Percentiles rank a stretch among this genome's conserved stretches.
Evolutionary conservation across 2,329 filamentous ascomycete genomes (phyloP).

Genomic region (Neofusicoccum laricinum): DNA sequence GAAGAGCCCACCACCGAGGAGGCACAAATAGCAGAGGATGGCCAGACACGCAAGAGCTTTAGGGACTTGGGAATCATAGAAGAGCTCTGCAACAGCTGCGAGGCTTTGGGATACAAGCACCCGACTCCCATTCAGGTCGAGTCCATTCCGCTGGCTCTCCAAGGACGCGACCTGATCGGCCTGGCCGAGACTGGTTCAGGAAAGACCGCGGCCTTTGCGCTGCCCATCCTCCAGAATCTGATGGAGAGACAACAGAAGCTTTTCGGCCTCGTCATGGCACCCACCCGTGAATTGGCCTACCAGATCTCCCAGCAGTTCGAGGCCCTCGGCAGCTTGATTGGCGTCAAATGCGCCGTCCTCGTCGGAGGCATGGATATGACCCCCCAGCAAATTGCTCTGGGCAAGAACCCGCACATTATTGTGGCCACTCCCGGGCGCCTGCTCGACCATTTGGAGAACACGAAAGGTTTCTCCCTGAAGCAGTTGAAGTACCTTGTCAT

Average conservation of each 20-base stretch:
- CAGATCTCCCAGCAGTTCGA: slow-evolving; percentile 90
- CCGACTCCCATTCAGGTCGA: slow-evolving; percentile 88
- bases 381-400: slow-evolving; percentile 81
- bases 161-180: slow-evolving; percentile 84
- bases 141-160: slow-evolving; percentile 76
- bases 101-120: slow-evolving; percentile 73
- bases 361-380: slow-evolving; percentile 97
- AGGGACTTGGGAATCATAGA: slow-evolving; percentile 77
- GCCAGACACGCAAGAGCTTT: slow-evolving; percentile 57
- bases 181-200: slow-evolving; percentile 93
- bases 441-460: slow-evolving; percentile 92
- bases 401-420: slow-evolving; percentile 93
- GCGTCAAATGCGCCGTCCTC: slow-evolving; percentile 80
- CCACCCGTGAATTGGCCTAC: slow-evolving; percentile 87
- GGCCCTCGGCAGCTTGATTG: slow-evolving; percentile 80
- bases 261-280: slow-evolving; percentile 86
- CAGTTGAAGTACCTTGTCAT: slow-evolving; percentile 85
- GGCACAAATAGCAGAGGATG: slow-evolving; percentile 16
- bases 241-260: slow-evolving; percentile 83
- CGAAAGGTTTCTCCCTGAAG: slow-evolving; percentile 86
- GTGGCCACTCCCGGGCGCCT: slow-evolving; percentile 89
- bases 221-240: slow-evolving; percentile 86
- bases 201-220: slow-evolving; percentile 91
- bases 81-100: slow-evolving; percentile 84
- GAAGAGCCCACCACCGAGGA: slow-evolving; percentile 24